Percentiles rank a stretch among this genome's conserved stretches.
Evolutionary conservation across 805 yeast genomes (phyloP).

Genomic region (Grigorovia transvaalensis): DNA sequence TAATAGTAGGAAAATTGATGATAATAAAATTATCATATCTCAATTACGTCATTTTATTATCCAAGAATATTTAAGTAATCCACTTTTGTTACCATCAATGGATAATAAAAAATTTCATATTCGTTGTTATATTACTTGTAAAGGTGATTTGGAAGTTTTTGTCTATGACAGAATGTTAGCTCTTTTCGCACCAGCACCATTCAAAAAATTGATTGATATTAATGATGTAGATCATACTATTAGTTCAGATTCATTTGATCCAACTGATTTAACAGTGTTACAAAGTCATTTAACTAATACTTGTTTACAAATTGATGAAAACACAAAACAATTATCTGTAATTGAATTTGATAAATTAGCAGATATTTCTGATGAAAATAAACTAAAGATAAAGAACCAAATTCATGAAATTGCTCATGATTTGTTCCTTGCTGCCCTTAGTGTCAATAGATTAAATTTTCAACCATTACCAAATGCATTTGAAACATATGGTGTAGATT

Average conservation of each 20-base stretch:
- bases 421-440: conserved; percentile 67
- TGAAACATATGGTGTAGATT: conserved; percentile 86
- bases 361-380: conserved; percentile 32
- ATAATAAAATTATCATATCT: conserved; percentile 67
- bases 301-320: conserved; percentile 59
- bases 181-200: conserved; percentile 59
- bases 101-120: conserved; percentile 76
- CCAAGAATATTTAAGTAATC: conserved; percentile 66
- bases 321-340: conserved; percentile 37
- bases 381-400: conserved; percentile 37
- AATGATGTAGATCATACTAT: conserved; percentile 9
- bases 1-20: conserved; percentile 19
- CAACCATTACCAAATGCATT: conserved; percentile 71
- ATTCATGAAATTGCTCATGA: conserved; percentile 58
- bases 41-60: conserved; percentile 86
- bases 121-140: conserved; percentile 69
- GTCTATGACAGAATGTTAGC: conserved; percentile 76
- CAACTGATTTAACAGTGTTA: conserved; percentile 34
- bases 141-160: conserved; percentile 64
- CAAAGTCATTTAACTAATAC: conserved; percentile 88
- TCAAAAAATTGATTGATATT: conserved; percentile 25
- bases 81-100: conserved; percentile 54
- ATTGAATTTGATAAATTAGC: conserved; percentile 50
- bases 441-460: conserved; percentile 76
- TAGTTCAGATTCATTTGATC: conserved; percentile 13